phyloP scores from a whole-genome alignment of 73 alveolate genomes.

The Stentor roeselii region DNA sequence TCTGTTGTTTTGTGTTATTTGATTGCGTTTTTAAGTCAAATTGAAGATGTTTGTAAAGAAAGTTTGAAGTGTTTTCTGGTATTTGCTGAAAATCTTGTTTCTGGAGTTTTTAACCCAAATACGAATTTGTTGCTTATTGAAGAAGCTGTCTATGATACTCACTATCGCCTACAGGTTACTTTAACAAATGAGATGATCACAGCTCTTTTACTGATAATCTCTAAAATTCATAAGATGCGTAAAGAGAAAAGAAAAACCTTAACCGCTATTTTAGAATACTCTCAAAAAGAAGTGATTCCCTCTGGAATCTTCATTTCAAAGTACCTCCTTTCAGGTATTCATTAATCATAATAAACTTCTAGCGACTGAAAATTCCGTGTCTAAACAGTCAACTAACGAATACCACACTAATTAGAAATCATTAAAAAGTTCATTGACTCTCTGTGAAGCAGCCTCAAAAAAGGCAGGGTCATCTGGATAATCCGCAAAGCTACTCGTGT shows the following conservation, averaged over 20 bases:
- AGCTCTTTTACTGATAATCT: no score
- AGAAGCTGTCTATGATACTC: no score
- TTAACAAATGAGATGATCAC: no score
- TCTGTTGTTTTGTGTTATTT: neutral
- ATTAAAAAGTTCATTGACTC: conserved; percentile 17
- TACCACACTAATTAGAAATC: conserved; percentile 14
- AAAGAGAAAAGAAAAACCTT: no score
- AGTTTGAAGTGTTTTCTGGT: neutral
- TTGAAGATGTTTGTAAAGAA: neutral
- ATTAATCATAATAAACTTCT: neutral
- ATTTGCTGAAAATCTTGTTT: neutral
- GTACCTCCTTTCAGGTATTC: neutral
- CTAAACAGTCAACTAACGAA: neutral
- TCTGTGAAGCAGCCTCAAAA: neutral
- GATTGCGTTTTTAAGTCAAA: neutral
- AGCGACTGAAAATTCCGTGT: neutral
- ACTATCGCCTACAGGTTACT: no score
- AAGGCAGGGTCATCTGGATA: conserved; percentile 26
- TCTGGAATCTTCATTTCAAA: neutral
- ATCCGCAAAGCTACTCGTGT: neutral
- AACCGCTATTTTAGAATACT: no score
- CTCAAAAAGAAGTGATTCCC: neutral
- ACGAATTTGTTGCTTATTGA: neutral
- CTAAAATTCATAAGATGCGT: no score
- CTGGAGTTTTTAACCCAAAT: neutral